Conservation (phyloP, 2,329 filamentous ascomycete genomes). For the Stagonosporopsis vannaccii region DNA sequence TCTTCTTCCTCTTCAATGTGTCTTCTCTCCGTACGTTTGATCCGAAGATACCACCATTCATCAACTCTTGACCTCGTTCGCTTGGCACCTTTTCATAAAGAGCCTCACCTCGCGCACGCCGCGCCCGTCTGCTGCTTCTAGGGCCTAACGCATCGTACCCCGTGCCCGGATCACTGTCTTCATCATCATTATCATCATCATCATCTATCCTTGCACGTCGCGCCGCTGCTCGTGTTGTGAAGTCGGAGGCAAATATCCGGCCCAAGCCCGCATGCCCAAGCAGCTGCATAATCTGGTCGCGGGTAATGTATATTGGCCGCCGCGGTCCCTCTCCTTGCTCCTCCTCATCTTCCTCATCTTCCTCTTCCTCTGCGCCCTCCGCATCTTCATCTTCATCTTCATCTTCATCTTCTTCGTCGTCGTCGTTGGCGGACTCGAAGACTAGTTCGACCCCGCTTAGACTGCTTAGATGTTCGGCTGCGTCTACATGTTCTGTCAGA, state of each 20-base stretch:
- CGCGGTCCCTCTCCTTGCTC: slow-evolving; percentile 33
- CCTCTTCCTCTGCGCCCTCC: slow-evolving; percentile 44
- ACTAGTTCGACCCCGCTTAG: slow-evolving; percentile 53
- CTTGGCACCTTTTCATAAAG: slow-evolving; percentile 85
- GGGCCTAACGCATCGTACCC: slow-evolving; percentile 45
- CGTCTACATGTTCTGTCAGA: slow-evolving; percentile 34
- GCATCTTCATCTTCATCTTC: slow-evolving; percentile 45
- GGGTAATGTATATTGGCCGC: slow-evolving; percentile 52
- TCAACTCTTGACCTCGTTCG: slow-evolving; percentile 75
- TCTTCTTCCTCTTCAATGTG: slow-evolving; percentile 65
- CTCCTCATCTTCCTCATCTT: slow-evolving; percentile 29
- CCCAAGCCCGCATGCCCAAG: slow-evolving; percentile 62
- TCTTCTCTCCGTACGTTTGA: slow-evolving; percentile 63
- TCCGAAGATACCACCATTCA: slow-evolving; percentile 84
- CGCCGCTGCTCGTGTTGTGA: slow-evolving; percentile 26
- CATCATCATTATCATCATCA: slow-evolving; percentile 48
- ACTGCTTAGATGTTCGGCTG: slow-evolving; percentile 52
- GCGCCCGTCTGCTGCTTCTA: slow-evolving; percentile 39
- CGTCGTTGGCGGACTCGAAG: slow-evolving; percentile 52
- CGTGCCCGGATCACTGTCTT: slow-evolving; percentile 47
- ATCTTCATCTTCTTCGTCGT: slow-evolving; percentile 47
- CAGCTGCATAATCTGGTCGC: slow-evolving; percentile 61
- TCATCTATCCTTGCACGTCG: slow-evolving; percentile 30
- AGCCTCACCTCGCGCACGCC: slow-evolving; percentile 57
- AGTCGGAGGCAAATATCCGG: slow-evolving; percentile 56